Evolutionary conservation across 495 filamentous ascomycete genomes (phyloP).

Genomic region (Aspergillus bridgeri): DNA sequence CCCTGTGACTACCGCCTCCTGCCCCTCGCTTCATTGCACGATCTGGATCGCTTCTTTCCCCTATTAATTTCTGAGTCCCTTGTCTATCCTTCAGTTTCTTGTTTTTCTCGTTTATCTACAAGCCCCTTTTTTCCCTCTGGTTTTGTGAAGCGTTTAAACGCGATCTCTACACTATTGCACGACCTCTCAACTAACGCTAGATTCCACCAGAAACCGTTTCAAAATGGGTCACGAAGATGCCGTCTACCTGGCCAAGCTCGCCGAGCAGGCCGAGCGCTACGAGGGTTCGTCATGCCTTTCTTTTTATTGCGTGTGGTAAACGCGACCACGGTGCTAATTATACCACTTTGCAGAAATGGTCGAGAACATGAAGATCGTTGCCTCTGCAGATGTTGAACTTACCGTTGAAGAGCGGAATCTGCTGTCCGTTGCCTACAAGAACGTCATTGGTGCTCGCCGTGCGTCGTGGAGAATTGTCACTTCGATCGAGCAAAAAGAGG

Average conservation of each 20-base stretch:
- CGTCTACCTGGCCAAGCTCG: slow-evolving; percentile 99
- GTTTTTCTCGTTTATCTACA: slow-evolving; percentile 17
- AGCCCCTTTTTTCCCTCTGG: slow-evolving; percentile 2
- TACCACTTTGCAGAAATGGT: slow-evolving; percentile 78
- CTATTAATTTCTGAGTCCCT: slow-evolving; percentile 8
- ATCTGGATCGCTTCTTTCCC: not conserved
- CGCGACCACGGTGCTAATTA: slow-evolving; percentile 21
- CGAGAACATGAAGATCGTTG: slow-evolving; percentile 99
- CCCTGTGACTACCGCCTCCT: slow-evolving; percentile 20
- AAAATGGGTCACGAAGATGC: slow-evolving; percentile 99
- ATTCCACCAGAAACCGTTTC: slow-evolving; percentile 28
- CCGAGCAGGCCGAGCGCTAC: slow-evolving; percentile 99
- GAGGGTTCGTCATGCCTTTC: slow-evolving; percentile 67
- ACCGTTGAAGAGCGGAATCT: slow-evolving; percentile 99
- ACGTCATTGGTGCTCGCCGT: slow-evolving; percentile 98
- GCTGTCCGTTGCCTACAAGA: slow-evolving; percentile 99
- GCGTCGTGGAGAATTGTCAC: slow-evolving; percentile 99
- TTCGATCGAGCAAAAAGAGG: slow-evolving; percentile 99
- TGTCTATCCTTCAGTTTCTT: slow-evolving; percentile 4
- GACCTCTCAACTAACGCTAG: slow-evolving; percentile 16
- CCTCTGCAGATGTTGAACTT: slow-evolving; percentile 91
- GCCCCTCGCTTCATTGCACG: slow-evolving; percentile 16
- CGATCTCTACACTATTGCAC: slow-evolving; percentile 1
- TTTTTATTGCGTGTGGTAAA: not conserved
- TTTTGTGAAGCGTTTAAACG: slow-evolving; percentile 5